A percentile compares a stretch with the other conserved stretches of the same genome.
phyloP scores from a whole-genome alignment of 768 basidiomycete species.

The Tulasnella sp. region DNA sequence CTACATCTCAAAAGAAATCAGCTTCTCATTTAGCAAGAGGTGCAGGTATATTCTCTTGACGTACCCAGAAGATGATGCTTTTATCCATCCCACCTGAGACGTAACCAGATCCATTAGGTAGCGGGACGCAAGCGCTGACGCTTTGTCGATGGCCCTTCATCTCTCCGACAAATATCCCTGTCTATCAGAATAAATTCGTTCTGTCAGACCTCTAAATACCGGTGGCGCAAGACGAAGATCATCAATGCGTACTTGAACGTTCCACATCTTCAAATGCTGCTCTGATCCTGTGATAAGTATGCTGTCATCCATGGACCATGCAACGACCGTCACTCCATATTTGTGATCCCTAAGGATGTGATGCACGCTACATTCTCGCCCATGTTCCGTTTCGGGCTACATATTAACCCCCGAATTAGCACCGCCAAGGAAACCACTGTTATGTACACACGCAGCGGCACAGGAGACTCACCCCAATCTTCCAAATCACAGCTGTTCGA shows the following conservation, averaged over 20 bases:
- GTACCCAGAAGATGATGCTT: conserved; percentile 73
- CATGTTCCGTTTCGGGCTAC: conserved; percentile 40
- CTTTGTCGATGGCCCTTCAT: conserved; percentile 68
- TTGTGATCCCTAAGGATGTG: conserved; percentile 63
- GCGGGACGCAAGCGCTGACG: conserved; percentile 79
- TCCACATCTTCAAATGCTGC: conserved; percentile 77
- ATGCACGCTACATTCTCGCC: conserved; percentile 50
- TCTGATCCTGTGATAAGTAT: conserved; percentile 79
- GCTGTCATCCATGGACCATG: conserved; percentile 88
- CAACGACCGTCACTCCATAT: conserved; percentile 67
- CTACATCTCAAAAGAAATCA: conserved; percentile 33
- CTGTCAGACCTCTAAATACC: no score
- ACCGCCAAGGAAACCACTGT: not conserved
- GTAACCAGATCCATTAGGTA: conserved; percentile 82
- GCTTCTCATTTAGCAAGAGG: not conserved
- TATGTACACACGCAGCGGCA: no score
- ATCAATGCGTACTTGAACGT: conserved; percentile 58
- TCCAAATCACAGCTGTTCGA: conserved; percentile 82
- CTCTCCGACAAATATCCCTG: conserved; percentile 56
- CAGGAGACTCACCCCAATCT: conserved; percentile 54
- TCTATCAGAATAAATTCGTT: conserved; percentile 36
- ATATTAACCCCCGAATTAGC: conserved; percentile 14
- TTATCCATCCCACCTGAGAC: conserved; percentile 82
- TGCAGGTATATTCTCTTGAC: no score
- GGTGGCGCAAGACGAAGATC: conserved; percentile 2